Conservation (phyloP, 1,139 yeast genomes). For the Protomyces arabidopsidicola region DNA sequence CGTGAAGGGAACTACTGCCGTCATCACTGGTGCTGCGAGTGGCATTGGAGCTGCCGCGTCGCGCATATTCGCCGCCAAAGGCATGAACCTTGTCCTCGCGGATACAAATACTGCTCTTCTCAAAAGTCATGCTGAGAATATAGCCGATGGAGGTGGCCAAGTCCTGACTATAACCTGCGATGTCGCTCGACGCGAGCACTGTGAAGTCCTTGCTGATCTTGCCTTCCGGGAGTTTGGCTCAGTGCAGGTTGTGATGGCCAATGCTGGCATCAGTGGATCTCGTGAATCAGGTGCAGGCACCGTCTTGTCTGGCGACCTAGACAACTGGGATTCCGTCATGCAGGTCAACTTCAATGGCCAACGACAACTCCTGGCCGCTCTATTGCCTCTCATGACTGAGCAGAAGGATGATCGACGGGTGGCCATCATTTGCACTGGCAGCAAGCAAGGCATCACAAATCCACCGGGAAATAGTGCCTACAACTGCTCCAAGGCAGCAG, state of each 20-base stretch:
- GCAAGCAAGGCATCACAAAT: slow-evolving; percentile 39
- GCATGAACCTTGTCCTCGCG: slow-evolving; percentile 37
- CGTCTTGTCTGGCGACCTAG: slow-evolving; percentile 32
- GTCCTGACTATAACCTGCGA: slow-evolving; percentile 34
- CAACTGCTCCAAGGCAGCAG: slow-evolving; percentile 38
- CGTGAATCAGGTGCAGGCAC: slow-evolving; percentile 30
- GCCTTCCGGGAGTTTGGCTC: slow-evolving; percentile 33
- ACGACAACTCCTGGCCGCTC: slow-evolving; percentile 36
- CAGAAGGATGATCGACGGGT: slow-evolving; percentile 30
- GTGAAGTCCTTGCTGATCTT: slow-evolving; percentile 32
- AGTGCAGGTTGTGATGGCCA: slow-evolving; percentile 35
- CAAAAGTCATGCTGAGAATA: slow-evolving; percentile 3
- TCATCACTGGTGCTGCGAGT: slow-evolving; percentile 37
- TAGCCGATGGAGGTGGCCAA: slow-evolving; percentile 31
- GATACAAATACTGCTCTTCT: slow-evolving; percentile 29
- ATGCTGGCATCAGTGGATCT: slow-evolving; percentile 35
- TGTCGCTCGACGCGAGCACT: slow-evolving; percentile 33
- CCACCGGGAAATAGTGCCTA: slow-evolving; percentile 39
- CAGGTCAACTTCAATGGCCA: slow-evolving; percentile 36
- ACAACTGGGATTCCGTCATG: slow-evolving; percentile 33
- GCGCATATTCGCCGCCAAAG: slow-evolving; percentile 35
- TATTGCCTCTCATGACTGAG: slow-evolving; percentile 32
- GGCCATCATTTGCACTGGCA: slow-evolving; percentile 36
- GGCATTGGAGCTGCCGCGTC: slow-evolving; percentile 39
- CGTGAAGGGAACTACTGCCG: slow-evolving; percentile 15